A percentile compares a stretch with the other conserved stretches of the same genome.
These are phyloP conservation scores for Sextonia rubra DNA, from an alignment of 164 flowering plant species.

Conservation along the genomic window DNA sequence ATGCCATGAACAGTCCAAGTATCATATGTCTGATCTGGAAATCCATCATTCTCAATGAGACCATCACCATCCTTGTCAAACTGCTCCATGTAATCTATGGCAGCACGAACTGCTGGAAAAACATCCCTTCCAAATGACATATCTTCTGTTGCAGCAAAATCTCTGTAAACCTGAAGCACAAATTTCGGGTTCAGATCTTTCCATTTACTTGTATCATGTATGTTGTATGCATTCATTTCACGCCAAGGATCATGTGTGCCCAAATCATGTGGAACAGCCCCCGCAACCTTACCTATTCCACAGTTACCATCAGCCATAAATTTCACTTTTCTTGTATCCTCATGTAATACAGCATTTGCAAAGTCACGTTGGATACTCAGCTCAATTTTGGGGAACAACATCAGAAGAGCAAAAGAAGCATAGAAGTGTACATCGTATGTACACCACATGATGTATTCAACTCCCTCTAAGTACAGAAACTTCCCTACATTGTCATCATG, in stretches of 20 bases:
- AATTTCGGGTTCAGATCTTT: slow-evolving; percentile 88
- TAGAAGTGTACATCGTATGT: slow-evolving; percentile 96
- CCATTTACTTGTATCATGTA: slow-evolving; percentile 91
- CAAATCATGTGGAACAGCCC: slow-evolving; percentile 90
- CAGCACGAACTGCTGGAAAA: slow-evolving; percentile 93
- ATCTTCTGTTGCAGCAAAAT: slow-evolving; percentile 81
- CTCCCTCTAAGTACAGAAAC: slow-evolving; percentile 87
- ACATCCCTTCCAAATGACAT: slow-evolving; percentile 79
- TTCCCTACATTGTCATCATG: slow-evolving; percentile 71
- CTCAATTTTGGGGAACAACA: slow-evolving; percentile 79
- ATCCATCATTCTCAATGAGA: slow-evolving; percentile 88
- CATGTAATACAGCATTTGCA: slow-evolving; percentile 82
- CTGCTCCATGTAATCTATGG: slow-evolving; percentile 91
- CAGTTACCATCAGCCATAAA: slow-evolving; percentile 76
- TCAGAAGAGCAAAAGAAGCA: slow-evolving; percentile 89
- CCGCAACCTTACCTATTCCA: slow-evolving; percentile 84
- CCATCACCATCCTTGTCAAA: slow-evolving; percentile 79
- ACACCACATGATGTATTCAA: slow-evolving; percentile 92
- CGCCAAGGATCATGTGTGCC: slow-evolving; percentile 94
- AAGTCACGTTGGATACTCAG: slow-evolving; percentile 85
- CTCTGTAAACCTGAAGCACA: slow-evolving; percentile 92
- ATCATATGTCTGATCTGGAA: slow-evolving; percentile 95
- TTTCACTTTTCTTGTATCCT: slow-evolving; percentile 79
- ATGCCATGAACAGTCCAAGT: slow-evolving; percentile 94
- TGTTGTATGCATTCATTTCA: slow-evolving; percentile 94